Percentiles rank a stretch among this genome's conserved stretches.
Conservation (phyloP, 2,329 filamentous ascomycete genomes). For the Alternaria viburni region DNA sequence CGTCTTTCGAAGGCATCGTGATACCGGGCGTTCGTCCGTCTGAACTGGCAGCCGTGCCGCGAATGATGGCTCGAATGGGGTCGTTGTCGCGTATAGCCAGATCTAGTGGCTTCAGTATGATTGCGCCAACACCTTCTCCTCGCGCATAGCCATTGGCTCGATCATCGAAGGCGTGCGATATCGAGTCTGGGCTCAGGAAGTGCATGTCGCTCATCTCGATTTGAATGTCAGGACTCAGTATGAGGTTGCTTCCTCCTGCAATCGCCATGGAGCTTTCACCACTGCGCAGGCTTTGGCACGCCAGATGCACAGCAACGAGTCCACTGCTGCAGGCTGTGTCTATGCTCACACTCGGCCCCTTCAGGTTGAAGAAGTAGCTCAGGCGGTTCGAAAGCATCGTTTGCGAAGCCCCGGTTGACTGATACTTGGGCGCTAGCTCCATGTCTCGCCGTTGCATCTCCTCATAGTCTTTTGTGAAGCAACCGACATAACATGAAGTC, state of each 20-base stretch:
- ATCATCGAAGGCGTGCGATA: conserved; percentile 51
- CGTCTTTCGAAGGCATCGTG: conserved; percentile 51
- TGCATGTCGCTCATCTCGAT: conserved; percentile 22
- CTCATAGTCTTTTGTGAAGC: conserved; percentile 26
- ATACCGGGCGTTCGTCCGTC: conserved; percentile 26
- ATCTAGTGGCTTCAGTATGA: conserved; percentile 35
- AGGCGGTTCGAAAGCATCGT: conserved; percentile 22
- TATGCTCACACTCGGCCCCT: conserved; percentile 26
- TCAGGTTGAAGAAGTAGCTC: conserved; percentile 27
- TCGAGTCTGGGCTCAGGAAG: conserved; percentile 38
- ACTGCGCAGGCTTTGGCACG: conserved; percentile 29
- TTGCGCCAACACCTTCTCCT: conserved; percentile 61
- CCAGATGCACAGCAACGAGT: conserved; percentile 27
- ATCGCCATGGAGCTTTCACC: conserved; percentile 32
- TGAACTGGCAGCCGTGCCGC: conserved; percentile 29
- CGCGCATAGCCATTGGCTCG: conserved; percentile 68
- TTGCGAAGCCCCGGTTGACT: conserved; percentile 15
- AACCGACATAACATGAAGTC: conserved; percentile 27
- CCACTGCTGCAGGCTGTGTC: conserved; percentile 33
- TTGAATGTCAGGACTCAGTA: conserved; percentile 22
- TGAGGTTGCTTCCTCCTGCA: conserved; percentile 26
- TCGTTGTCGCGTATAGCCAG: conserved; percentile 29
- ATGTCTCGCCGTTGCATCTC: conserved; percentile 22
- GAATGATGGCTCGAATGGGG: conserved; percentile 37
- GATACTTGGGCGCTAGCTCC: conserved; percentile 19